Conservation (phyloP, 2,329 filamentous ascomycete genomes). For the Colletotrichum sp. region DNA sequence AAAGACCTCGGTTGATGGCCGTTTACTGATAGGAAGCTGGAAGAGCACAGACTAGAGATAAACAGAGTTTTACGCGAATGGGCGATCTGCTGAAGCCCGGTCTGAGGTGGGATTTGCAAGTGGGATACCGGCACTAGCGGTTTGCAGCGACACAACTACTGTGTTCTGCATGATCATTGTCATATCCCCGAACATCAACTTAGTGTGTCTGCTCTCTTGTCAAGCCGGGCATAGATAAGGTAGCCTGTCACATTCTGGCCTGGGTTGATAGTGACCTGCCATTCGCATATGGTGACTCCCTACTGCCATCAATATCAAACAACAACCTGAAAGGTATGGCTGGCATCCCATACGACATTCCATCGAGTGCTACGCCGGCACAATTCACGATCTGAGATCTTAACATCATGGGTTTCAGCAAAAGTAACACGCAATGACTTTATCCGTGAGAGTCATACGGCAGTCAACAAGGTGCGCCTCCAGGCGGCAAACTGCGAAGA, state of each 20-base stretch:
- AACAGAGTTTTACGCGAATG: background rate
- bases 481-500: too few species aligned
- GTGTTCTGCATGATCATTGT: background rate
- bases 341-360: background rate
- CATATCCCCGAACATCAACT: background rate
- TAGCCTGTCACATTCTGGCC: background rate
- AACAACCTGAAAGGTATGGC: background rate
- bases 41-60: background rate
- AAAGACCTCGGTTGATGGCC: background rate
- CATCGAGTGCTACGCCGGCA: background rate
- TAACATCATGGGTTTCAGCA: background rate
- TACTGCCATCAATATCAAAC: background rate
- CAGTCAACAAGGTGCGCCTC: too few species aligned
- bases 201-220: background rate
- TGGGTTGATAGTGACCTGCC: background rate
- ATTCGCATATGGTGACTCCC: background rate
- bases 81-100: background rate
- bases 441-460: too few species aligned
- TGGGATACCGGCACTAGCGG: background rate
- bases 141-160: background rate
- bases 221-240: background rate
- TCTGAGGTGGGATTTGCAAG: background rate
- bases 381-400: background rate
- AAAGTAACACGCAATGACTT: background rate
- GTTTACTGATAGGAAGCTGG: background rate